Conservation (phyloP, 495 filamentous ascomycete genomes). For the Daldinia grandis region DNA sequence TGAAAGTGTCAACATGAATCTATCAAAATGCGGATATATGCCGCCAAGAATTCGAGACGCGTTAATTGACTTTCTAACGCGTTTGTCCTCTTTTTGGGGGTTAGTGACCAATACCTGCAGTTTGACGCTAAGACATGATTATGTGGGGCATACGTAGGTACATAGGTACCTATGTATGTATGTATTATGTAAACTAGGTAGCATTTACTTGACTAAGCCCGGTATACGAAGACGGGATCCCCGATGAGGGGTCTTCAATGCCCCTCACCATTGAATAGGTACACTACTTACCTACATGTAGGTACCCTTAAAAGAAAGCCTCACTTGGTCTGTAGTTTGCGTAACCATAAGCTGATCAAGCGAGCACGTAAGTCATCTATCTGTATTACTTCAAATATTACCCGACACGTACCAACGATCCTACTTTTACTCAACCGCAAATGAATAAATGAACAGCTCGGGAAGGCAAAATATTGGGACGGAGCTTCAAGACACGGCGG, state of each 20-base stretch:
- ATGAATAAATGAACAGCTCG: slow-evolving; percentile 17
- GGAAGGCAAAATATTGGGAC: slow-evolving; percentile 9
- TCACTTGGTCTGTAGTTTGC: slow-evolving; percentile 3
- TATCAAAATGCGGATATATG: background rate
- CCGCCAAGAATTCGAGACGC: slow-evolving; percentile 30
- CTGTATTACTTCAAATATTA: background rate
- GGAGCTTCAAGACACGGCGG: slow-evolving; percentile 18
- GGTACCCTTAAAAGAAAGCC: slow-evolving; percentile 17
- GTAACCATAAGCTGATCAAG: slow-evolving; percentile 22
- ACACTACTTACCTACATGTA: too few relatives aligned
- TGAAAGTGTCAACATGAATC: background rate
- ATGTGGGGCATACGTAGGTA: background rate
- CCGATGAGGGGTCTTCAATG: slow-evolving; percentile 26
- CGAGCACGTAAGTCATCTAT: background rate
- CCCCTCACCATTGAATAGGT: slow-evolving; percentile 13
- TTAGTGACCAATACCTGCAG: slow-evolving; percentile 17
- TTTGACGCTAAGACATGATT: background rate
- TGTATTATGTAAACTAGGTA: background rate
- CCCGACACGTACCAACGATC: background rate
- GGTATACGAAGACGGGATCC: slow-evolving; percentile 24
- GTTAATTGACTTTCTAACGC: slow-evolving; percentile 45
- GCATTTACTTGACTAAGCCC: slow-evolving; percentile 5
- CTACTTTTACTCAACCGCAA: slow-evolving; percentile 23
- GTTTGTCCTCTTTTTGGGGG: slow-evolving; percentile 26
- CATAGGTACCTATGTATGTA: background rate